A percentile compares a stretch with the other conserved stretches of the same genome.
These are phyloP conservation scores for Salisapilia sapeloensis DNA, from an alignment of 352 stramenopile genomes.

Conservation along the genomic window DNA sequence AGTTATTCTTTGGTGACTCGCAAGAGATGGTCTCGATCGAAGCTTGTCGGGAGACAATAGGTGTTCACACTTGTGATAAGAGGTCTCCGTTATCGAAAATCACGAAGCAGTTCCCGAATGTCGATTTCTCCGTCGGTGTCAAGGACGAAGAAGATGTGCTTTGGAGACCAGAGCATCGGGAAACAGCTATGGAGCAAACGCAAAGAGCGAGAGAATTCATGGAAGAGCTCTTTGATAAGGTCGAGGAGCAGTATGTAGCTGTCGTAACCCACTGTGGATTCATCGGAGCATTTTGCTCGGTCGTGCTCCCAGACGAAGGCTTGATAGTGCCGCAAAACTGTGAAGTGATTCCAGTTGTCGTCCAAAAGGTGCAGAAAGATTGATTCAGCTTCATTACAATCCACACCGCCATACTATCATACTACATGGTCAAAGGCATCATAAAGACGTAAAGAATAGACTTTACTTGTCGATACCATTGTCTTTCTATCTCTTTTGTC, in stretches of 20 bases:
- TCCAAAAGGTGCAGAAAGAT: conserved; percentile 6
- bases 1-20: conserved; percentile 31
- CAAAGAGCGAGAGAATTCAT: conserved; percentile 26
- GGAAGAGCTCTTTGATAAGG: conserved; percentile 23
- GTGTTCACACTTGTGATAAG: conserved; percentile 55
- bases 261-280: conserved; percentile 60
- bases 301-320: conserved; percentile 12
- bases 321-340: conserved; percentile 23
- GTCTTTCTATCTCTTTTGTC: no score
- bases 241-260: conserved; percentile 29
- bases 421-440: no score
- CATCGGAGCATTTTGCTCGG: conserved; percentile 30
- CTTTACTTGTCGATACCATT: no score
- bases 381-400: no score
- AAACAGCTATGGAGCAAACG: conserved; percentile 41
- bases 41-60: conserved; percentile 37
- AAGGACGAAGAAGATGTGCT: conserved; percentile 27
- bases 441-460: no score
- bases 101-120: conserved; percentile 24
- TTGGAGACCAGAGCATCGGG: conserved; percentile 37
- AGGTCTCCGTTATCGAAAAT: conserved; percentile 21
- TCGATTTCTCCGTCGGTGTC: conserved; percentile 32
- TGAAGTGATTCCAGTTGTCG: conserved; percentile 24
- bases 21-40: conserved; percentile 45
- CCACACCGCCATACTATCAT: no score